Percentiles rank a stretch among this genome's conserved stretches.
Evolutionary conservation across 2,329 filamentous ascomycete species (phyloP).

Genomic region (Hymenotorrendiella dingleyae): DNA sequence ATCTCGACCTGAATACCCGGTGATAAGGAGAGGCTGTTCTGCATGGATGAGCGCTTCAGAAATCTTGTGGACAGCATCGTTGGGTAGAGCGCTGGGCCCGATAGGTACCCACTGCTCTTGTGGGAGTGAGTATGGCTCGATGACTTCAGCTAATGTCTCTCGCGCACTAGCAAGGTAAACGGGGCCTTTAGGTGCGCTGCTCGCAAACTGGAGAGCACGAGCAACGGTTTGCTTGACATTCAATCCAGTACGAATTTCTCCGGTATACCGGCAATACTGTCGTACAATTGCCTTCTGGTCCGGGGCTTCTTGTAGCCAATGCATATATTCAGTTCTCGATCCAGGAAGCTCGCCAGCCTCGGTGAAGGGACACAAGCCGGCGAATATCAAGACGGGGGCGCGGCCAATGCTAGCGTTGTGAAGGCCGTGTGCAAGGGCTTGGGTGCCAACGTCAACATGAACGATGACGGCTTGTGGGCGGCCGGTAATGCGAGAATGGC

Average conservation of each 20-base stretch:
- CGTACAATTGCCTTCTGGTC: slow-evolving; percentile 68
- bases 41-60: slow-evolving; percentile 54
- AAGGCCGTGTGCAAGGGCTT: slow-evolving; percentile 58
- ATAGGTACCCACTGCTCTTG: slow-evolving; percentile 52
- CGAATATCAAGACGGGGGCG: slow-evolving; percentile 65
- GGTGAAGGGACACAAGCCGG: slow-evolving; percentile 65
- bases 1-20: slow-evolving; percentile 65
- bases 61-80: slow-evolving; percentile 46
- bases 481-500: slow-evolving; percentile 61
- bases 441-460: slow-evolving; percentile 71
- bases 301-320: slow-evolving; percentile 73
- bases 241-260: slow-evolving; percentile 64
- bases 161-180: slow-evolving; percentile 62
- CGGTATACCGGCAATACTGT: slow-evolving; percentile 67
- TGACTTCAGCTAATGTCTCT: slow-evolving; percentile 67
- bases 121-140: slow-evolving; percentile 53
- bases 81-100: slow-evolving; percentile 47
- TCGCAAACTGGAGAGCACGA: slow-evolving; percentile 65
- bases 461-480: slow-evolving; percentile 63
- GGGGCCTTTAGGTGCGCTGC: slow-evolving; percentile 60
- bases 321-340: slow-evolving; percentile 68
- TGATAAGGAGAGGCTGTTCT: slow-evolving; percentile 59
- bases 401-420: slow-evolving; percentile 68
- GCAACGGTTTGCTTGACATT: slow-evolving; percentile 74
- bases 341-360: slow-evolving; percentile 67